A percentile compares a stretch with the other conserved stretches of the same genome.
Evolutionary conservation across 345 rosid species (phyloP).

Genomic region (Ailanthus altissimus): DNA sequence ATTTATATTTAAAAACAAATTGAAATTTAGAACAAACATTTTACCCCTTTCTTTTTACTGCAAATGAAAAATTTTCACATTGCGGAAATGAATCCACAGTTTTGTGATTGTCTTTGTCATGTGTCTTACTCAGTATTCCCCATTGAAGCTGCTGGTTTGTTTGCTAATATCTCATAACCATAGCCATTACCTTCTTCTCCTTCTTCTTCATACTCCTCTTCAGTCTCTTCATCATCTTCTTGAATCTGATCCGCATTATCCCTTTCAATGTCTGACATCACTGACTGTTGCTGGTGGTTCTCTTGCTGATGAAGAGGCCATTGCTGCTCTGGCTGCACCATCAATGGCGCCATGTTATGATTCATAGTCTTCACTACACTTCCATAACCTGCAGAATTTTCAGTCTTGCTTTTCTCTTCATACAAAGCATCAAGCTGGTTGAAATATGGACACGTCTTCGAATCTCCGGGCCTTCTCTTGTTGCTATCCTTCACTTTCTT

Average conservation of each 20-base stretch:
- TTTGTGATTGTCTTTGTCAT: not conserved
- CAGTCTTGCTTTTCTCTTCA: conserved; percentile 38
- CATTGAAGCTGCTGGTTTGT: conserved; percentile 38
- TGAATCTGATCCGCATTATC: conserved; percentile 5
- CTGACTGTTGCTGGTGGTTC: conserved; percentile 11
- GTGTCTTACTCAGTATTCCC: conserved; percentile 27
- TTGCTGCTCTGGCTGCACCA: conserved; percentile 55
- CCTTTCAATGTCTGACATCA: too few relatives aligned
- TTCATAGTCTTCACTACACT: conserved; percentile 21
- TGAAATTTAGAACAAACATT: not conserved
- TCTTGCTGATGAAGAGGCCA: conserved; percentile 37
- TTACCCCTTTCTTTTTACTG: not conserved
- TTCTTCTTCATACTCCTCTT: conserved; percentile 38
- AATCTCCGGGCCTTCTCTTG: conserved; percentile 51
- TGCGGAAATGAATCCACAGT: conserved; percentile 8
- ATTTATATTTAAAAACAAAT: not conserved
- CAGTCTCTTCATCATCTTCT: conserved; percentile 21
- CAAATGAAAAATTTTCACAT: conserved; percentile 13
- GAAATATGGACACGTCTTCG: conserved; percentile 62
- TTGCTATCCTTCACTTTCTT: conserved; percentile 60
- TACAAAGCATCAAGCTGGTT: conserved; percentile 52
- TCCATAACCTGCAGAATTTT: conserved; percentile 16
- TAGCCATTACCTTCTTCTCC: conserved; percentile 41
- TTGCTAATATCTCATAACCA: conserved; percentile 59
- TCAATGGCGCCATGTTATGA: conserved; percentile 31